Evolutionary conservation across 495 filamentous ascomycete species (phyloP).

Genomic region (Annulohypoxylon bovei): DNA sequence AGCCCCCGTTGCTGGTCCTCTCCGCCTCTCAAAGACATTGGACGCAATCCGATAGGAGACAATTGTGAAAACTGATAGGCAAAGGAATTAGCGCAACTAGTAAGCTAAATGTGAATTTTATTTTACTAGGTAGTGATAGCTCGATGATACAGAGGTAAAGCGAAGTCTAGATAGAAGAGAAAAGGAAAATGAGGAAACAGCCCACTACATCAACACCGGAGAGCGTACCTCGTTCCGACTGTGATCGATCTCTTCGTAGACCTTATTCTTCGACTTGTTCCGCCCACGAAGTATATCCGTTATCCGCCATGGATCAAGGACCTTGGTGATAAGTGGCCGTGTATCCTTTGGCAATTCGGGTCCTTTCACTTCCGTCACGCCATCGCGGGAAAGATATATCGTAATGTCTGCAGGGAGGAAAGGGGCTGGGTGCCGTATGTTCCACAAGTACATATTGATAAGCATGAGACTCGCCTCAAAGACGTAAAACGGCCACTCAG

Average conservation of each 20-base stretch:
- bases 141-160: not conserved
- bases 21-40: not conserved
- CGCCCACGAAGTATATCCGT: not conserved
- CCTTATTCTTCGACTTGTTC: not conserved
- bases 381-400: not conserved
- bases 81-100: not conserved
- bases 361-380: not conserved
- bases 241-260: not conserved
- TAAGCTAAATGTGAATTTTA: not conserved
- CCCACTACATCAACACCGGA: not conserved
- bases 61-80: not conserved
- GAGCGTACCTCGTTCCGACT: constrained; percentile 1
- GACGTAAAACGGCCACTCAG: constrained; percentile 13
- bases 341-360: not conserved
- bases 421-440: not conserved
- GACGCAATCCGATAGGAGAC: not conserved
- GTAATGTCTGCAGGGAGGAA: constrained; percentile 4
- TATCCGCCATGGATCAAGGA: not conserved
- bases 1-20: not conserved
- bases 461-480: constrained; percentile 9
- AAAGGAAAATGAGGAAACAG: not conserved
- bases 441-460: constrained; percentile 10
- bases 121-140: not conserved
- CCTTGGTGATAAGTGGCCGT: not conserved
- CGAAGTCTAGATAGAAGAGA: not conserved